Conservation (phyloP, 2,329 filamentous ascomycete species). For the Nemania sp. region DNA sequence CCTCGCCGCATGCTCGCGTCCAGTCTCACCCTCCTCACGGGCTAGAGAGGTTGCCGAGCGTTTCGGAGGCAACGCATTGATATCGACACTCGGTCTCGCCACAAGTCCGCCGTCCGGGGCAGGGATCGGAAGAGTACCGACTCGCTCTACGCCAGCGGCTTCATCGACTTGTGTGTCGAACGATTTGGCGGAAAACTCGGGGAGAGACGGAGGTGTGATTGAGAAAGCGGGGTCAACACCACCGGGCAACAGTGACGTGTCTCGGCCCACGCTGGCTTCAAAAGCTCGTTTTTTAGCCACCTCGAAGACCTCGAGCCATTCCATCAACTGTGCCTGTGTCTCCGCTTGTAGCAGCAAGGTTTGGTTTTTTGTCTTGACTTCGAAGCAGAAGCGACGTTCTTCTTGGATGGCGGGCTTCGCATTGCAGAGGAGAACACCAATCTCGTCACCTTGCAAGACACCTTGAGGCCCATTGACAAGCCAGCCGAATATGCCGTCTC, state of each 20-base stretch:
- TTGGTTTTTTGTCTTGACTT: constrained; percentile 96
- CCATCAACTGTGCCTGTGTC: constrained; percentile 86
- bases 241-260: constrained; percentile 51
- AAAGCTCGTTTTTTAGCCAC: constrained; percentile 91
- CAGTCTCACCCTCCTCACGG: constrained; percentile 73
- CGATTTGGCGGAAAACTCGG: constrained; percentile 85
- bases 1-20: constrained; percentile 79
- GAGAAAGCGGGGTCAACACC: constrained; percentile 79
- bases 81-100: constrained; percentile 73
- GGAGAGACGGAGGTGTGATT: constrained; percentile 83
- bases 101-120: constrained; percentile 59
- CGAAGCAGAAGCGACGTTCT: constrained; percentile 94
- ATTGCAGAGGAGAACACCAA: constrained; percentile 91
- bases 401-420: constrained; percentile 89
- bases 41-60: constrained; percentile 61
- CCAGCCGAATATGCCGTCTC: constrained; percentile 95
- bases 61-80: constrained; percentile 52
- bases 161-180: constrained; percentile 65
- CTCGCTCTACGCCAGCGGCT: constrained; percentile 56
- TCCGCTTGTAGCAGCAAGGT: constrained; percentile 90
- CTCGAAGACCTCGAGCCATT: constrained; percentile 94
- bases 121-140: constrained; percentile 68
- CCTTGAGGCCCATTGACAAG: constrained; percentile 82
- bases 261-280: constrained; percentile 67
- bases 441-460: constrained; percentile 94